Percentiles rank a stretch among this genome's conserved stretches.
Conservation (phyloP, 495 filamentous ascomycete genomes). For the Halenospora varia region DNA sequence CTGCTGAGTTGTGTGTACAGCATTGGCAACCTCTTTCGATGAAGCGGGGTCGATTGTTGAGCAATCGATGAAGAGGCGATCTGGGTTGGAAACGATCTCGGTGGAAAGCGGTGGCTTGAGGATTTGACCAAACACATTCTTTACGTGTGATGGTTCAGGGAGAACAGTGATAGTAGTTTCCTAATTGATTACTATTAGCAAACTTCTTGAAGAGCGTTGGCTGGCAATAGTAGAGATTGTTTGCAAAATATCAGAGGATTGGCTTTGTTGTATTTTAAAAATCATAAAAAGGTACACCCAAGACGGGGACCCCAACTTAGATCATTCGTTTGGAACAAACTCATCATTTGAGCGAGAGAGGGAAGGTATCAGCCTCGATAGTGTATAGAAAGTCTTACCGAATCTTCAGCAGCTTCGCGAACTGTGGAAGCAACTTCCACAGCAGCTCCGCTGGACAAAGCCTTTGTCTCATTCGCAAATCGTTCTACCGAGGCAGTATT, state of each 20-base stretch:
- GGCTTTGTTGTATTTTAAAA: slow-evolving; percentile 47
- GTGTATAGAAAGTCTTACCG: slow-evolving; percentile 51
- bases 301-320: slow-evolving; percentile 49
- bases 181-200: slow-evolving; percentile 37
- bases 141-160: slow-evolving; percentile 76
- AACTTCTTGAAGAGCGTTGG: background rate
- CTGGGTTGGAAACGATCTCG: slow-evolving; percentile 27
- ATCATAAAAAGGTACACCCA: slow-evolving; percentile 48
- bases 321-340: slow-evolving; percentile 56
- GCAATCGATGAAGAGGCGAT: slow-evolving; percentile 72
- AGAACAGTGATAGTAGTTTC: slow-evolving; percentile 75
- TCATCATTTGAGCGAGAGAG: slow-evolving; percentile 37
- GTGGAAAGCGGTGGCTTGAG: slow-evolving; percentile 42
- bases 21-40: slow-evolving; percentile 61
- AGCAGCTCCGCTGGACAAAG: slow-evolving; percentile 39
- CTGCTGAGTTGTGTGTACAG: slow-evolving; percentile 49
- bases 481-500: slow-evolving; percentile 55
- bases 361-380: slow-evolving; percentile 28
- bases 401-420: slow-evolving; percentile 61
- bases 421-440: slow-evolving; percentile 56
- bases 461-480: slow-evolving; percentile 57
- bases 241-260: slow-evolving; percentile 69
- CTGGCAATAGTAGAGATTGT: slow-evolving; percentile 64
- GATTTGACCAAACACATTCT: slow-evolving; percentile 64
- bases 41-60: slow-evolving; percentile 85